Evolutionary conservation across 768 basidiomycete species (phyloP).

Genomic region (Hygrocybe coccinea): DNA sequence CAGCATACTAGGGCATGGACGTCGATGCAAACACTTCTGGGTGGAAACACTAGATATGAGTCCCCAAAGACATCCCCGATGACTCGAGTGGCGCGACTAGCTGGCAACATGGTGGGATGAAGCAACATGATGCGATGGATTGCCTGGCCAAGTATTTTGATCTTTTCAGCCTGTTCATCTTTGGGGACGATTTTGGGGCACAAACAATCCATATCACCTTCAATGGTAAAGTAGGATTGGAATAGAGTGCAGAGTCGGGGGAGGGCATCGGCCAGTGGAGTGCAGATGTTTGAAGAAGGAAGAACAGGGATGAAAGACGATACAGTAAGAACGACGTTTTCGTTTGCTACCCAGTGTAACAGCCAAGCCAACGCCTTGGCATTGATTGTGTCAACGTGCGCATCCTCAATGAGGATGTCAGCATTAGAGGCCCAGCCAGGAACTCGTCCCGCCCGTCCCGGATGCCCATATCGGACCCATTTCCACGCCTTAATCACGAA

Average conservation of each 20-base stretch:
- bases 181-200: conserved; percentile 3
- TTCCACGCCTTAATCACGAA: conserved; percentile 3
- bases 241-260: conserved; percentile 5
- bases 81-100: conserved; percentile 4
- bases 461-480: neutral
- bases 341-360: neutral
- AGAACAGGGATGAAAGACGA: conserved; percentile 1
- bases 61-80: conserved; percentile 7
- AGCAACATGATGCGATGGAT: conserved; percentile 7
- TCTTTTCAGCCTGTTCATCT: neutral
- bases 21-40: neutral
- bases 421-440: conserved; percentile 4
- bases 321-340: conserved; percentile 1
- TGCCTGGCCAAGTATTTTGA: conserved; percentile 2
- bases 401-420: neutral
- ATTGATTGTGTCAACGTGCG: neutral
- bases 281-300: neutral
- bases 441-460: neutral
- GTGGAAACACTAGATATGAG: conserved; percentile 5
- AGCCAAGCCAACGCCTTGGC: conserved; percentile 6
- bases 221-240: conserved; percentile 7
- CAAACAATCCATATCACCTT: conserved; percentile 1
- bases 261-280: conserved; percentile 5
- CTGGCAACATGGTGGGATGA: neutral
- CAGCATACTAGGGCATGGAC: conserved; percentile 2